Evolutionary conservation across 169 alveolate species (phyloP).

Genomic region (Cryptosporidium sp.): DNA sequence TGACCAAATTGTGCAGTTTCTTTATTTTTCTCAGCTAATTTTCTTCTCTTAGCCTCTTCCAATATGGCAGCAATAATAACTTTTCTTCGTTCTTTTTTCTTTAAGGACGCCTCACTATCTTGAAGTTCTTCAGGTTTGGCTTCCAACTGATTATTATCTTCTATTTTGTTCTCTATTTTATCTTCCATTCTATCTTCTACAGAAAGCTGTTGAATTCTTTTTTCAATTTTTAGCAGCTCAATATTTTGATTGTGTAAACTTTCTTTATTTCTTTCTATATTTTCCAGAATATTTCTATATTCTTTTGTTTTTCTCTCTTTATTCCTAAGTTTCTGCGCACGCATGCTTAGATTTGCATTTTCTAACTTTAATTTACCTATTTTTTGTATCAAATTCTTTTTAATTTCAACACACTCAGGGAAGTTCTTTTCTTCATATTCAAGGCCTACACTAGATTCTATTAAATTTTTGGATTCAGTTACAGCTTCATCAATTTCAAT

Average conservation of each 20-base stretch:
- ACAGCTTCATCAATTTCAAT: not conserved
- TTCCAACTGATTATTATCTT: not conserved
- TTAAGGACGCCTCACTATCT: not conserved
- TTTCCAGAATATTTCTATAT: conserved; percentile 23
- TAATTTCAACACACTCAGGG: conserved; percentile 23
- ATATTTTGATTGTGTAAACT: conserved; percentile 3
- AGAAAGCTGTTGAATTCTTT: conserved; percentile 53
- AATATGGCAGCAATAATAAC: conserved; percentile 15
- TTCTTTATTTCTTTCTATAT: conserved; percentile 31
- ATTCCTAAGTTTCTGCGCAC: conserved; percentile 28
- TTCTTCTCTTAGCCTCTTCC: conserved; percentile 8
- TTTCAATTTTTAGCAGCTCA: conserved; percentile 32
- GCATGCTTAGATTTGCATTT: conserved; percentile 26
- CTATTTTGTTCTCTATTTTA: not conserved
- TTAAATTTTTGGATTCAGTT: not conserved
- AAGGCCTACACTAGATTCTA: conserved; percentile 3
- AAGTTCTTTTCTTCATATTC: conserved; percentile 20
- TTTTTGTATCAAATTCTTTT: conserved; percentile 26
- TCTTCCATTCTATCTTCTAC: conserved; percentile 7
- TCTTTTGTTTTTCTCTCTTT: conserved; percentile 23
- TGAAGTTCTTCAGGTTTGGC: not conserved
- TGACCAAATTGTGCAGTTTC: not conserved
- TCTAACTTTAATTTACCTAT: conserved; percentile 45
- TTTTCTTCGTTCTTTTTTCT: conserved; percentile 5
- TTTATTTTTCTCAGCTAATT: not conserved